Base-by-base conservation (phyloP, 2,329 filamentous ascomycete species). In the Chrysoporthe austroafricana region DNA sequence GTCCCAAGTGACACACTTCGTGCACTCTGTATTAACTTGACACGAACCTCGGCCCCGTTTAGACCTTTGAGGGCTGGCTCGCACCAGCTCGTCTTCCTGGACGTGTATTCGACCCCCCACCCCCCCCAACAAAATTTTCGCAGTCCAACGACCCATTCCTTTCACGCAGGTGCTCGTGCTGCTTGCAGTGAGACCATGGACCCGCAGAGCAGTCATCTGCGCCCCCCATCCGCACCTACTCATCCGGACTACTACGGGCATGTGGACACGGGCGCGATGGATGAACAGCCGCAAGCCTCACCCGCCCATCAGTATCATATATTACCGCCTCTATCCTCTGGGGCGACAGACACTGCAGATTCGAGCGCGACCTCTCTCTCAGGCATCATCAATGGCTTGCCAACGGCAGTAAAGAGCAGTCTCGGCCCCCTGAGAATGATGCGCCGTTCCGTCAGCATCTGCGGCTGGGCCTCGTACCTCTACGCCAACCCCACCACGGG, bases 381-480 rank as follows among this genome's bases (percentile, higher is more conserved):
- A 8, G 62, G 67, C 44, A 62, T 69, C 44, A 52, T 62, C 32
- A 58, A 69, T 18, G 66, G 60, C 18, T 44, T 70, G 11, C 66
- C 69, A 26, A 63, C 63, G 42, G 69, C 66, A 7, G 61, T 70
- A 21, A 68, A 66, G 50, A 62, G 42, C 57, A 59, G 69, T 14
- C 63, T 70, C 26, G 60, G 52, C 11, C 69, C 63, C 39, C 63
- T 70, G 54, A 54, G 62, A 44, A 66, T 61, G 14, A 66, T 70
- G 5, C 61, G 63, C 2, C 63, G 66, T 18, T 69, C 66, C 8
- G 69, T 66, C 42, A 69, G 66, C 56, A 69, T 66, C 36, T 56
- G 66, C 48, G 62, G 69, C 57, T 66, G 69, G 68, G 64, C 46
- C 6, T 64, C 65, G 34, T 67, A 67, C 11, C 62, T 67, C 39